A percentile compares a stretch with the other conserved stretches of the same genome.
phyloP scores from a whole-genome alignment of 2,329 filamentous ascomycete genomes.

The Simplicillium aogashimaense region DNA sequence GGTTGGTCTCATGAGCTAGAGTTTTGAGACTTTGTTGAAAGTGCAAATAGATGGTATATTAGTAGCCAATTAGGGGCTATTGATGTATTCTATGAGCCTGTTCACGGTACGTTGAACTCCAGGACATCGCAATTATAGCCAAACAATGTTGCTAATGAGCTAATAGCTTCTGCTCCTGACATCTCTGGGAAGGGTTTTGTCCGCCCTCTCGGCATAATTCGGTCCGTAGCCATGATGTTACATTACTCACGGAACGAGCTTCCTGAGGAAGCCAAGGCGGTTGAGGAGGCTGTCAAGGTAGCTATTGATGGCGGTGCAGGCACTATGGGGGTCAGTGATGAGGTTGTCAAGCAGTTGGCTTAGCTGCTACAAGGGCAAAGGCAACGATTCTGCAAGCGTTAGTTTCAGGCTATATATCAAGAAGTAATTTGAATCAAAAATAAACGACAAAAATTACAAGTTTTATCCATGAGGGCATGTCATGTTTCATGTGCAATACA shows the following conservation, averaged over 20 bases:
- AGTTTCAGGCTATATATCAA: too few species aligned
- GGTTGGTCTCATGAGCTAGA: too few species aligned
- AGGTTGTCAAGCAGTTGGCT: conserved; percentile 61
- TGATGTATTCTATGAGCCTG: conserved; percentile 97
- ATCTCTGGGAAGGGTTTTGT: conserved; percentile 88
- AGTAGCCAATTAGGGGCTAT: conserved; percentile 55
- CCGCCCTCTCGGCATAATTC: conserved; percentile 74
- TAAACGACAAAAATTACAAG: too few species aligned
- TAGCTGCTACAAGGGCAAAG: conserved; percentile 46
- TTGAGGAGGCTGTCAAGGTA: conserved; percentile 72
- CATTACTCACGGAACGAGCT: conserved; percentile 84
- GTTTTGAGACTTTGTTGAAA: too few species aligned
- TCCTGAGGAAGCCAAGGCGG: conserved; percentile 62
- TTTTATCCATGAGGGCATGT: too few species aligned
- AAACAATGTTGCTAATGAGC: conserved; percentile 3
- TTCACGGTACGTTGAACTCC: conserved; percentile 58
- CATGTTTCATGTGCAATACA: too few species aligned
- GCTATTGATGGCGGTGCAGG: conserved; percentile 69
- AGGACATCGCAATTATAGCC: conserved; percentile 4
- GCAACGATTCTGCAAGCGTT: too few species aligned
- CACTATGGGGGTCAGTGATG: conserved; percentile 70
- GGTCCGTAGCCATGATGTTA: conserved; percentile 92
- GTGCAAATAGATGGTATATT: too few species aligned
- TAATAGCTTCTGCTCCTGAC: conserved; percentile 75
- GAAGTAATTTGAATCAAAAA: too few species aligned